phyloP scores from a whole-genome alignment of 208 protist genomes.

The Crithidia fasciculata region DNA sequence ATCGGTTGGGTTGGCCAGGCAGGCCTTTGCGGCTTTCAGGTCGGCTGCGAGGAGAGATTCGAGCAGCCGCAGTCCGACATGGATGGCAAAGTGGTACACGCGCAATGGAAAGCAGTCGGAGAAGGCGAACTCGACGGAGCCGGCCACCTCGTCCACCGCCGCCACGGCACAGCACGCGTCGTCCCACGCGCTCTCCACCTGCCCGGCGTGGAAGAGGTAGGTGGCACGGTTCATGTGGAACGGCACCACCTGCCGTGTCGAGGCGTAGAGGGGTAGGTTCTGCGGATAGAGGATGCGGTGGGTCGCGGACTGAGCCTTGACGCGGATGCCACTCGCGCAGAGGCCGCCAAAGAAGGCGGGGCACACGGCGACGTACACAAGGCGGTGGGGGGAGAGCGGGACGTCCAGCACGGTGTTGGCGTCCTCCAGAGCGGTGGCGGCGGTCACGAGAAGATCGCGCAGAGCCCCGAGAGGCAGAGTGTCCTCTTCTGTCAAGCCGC shows the following conservation, averaged over 20 bases:
- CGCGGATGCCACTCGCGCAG: slow-evolving; percentile 40
- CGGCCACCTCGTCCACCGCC: slow-evolving; percentile 75
- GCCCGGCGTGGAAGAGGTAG: slow-evolving; percentile 40
- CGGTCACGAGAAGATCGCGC: slow-evolving; percentile 44
- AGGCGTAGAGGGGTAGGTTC: slow-evolving; percentile 50
- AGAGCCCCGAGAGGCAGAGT: slow-evolving; percentile 35
- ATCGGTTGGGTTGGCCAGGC: slow-evolving; percentile 22
- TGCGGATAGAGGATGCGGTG: slow-evolving; percentile 57
- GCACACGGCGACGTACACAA: slow-evolving; percentile 65
- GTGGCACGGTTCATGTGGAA: slow-evolving; percentile 72
- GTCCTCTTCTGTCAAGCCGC: slow-evolving; percentile 31
- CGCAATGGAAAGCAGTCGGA: slow-evolving; percentile 70
- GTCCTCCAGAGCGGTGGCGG: slow-evolving; percentile 72
- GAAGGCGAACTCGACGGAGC: slow-evolving; percentile 75
- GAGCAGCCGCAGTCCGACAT: slow-evolving; percentile 46
- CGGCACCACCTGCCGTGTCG: slow-evolving; percentile 63
- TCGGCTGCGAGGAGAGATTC: slow-evolving; percentile 46
- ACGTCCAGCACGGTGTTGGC: slow-evolving; percentile 48
- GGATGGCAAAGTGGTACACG: slow-evolving; percentile 67
- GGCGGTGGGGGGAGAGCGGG: slow-evolving; percentile 50
- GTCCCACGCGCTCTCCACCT: slow-evolving; percentile 63
- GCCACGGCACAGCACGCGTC: slow-evolving; percentile 72
- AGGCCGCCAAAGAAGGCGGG: slow-evolving; percentile 82
- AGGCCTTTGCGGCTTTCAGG: slow-evolving; percentile 35
- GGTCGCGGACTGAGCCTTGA: slow-evolving; percentile 30